phyloP scores from a whole-genome alignment of 108 stramenopile genomes.

The Skeletonema tropicum region DNA sequence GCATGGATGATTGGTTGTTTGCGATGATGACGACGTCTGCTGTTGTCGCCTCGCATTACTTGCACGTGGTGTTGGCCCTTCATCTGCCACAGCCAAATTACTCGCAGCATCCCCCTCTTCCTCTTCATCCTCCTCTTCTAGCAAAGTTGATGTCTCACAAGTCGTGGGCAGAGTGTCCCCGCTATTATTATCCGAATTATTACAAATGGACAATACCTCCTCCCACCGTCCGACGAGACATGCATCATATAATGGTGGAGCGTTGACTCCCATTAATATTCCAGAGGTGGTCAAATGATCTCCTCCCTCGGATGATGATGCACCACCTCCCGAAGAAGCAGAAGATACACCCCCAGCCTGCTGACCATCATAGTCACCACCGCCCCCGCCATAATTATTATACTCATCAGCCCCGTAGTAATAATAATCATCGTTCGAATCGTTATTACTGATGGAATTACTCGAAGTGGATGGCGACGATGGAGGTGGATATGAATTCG shows the following conservation, averaged over 20 bases:
- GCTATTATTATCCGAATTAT: neutral
- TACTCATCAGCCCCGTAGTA: conserved; percentile 7
- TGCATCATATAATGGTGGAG: conserved; percentile 53
- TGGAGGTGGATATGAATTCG: conserved; percentile 14
- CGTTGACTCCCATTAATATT: conserved; percentile 48
- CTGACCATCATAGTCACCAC: neutral
- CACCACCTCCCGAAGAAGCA: conserved; percentile 1
- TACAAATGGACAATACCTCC: conserved; percentile 34
- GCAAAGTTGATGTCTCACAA: neutral
- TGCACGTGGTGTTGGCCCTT: no score
- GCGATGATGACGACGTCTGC: neutral
- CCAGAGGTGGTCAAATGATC: conserved; percentile 17
- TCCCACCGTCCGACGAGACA: conserved; percentile 57
- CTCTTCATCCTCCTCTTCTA: conserved; percentile 6
- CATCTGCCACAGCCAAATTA: neutral
- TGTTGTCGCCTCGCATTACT: conserved; percentile 1
- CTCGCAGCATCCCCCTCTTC: neutral
- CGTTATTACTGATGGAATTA: conserved; percentile 23
- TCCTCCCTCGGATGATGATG: neutral
- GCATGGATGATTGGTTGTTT: neutral
- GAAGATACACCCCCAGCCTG: neutral
- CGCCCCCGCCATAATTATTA: conserved; percentile 5
- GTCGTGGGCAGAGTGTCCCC: conserved; percentile 3
- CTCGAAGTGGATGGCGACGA: conserved; percentile 8
- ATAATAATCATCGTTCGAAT: conserved; percentile 3